Evolutionary conservation across 345 rosid genomes (phyloP).

Genomic region (Lepidium sativum): DNA sequence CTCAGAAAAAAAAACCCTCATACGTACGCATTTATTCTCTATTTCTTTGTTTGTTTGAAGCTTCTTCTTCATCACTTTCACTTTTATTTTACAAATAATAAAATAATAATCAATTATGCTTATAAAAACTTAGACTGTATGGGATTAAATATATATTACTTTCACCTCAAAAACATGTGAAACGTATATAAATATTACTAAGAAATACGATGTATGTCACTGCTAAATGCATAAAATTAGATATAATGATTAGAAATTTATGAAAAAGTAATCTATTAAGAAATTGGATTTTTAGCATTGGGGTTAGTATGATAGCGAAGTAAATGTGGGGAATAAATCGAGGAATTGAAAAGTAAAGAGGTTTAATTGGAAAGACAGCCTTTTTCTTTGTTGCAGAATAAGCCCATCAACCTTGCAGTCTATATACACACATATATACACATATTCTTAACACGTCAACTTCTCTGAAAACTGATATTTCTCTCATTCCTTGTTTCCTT

Average conservation of each 20-base stretch:
- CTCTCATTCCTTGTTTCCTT: neutral
- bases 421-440: constrained; percentile 21
- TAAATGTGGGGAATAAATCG: neutral
- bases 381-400: neutral
- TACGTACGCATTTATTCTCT: too few relatives aligned
- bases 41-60: too few relatives aligned
- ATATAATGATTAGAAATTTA: neutral
- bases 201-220: neutral
- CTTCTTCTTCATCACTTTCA: too few relatives aligned
- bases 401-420: neutral
- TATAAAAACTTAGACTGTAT: neutral
- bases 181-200: neutral
- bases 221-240: neutral
- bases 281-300: neutral
- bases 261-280: too few relatives aligned
- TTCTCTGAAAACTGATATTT: neutral
- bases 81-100: too few relatives aligned
- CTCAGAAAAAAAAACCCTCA: too few relatives aligned
- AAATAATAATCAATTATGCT: neutral
- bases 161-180: neutral
- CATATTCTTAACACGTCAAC: constrained; percentile 18
- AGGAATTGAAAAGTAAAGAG: neutral
- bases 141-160: too few relatives aligned
- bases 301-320: neutral
- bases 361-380: neutral